Base-by-base conservation (phyloP, 345 rosid species). In the Linum usitatissimum region DNA sequence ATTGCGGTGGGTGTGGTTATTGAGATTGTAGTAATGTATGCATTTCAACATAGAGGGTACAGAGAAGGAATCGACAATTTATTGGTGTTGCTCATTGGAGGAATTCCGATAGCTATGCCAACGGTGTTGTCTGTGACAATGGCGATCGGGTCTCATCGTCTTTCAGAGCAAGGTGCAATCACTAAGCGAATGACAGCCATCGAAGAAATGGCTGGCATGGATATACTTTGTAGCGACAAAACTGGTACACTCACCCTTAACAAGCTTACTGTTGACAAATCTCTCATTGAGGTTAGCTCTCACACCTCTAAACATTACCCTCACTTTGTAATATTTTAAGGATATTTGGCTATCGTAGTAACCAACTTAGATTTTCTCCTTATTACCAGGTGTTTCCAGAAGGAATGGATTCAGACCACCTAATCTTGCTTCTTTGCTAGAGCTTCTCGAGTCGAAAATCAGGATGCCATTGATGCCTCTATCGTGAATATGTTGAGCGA, bases 141-240 rank as follows among this genome's bases (percentile, higher is more conserved):
- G 59, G 59, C 59, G 0, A 55, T 55, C 14, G 59, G 59, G 14
- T 55, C 59, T 55, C 59, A 55, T 9, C 59, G 59, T 5, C 59
- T 55, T 10, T 55, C 59, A 12, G 30, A 55, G 30, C 59, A 55
- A 28, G 59, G 59, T 6, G 59, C 59, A 5, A 55, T 55, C 59
- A 55, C 59, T 28, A 55, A 55, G 59, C 6, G 59, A 28, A 55
- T 55, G 59, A 55, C 59, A 5, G 59, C 59, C 59, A 55, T 55
- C 18, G 59, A 55, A 28, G 59, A 55, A 18, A 55, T 55, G 59
- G 59, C 59, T 55, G 59, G 59, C 23, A 55, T 55, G 59, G 59
- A 55, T 19, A 28, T 55, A 55, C 30, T 55, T 3, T 55, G 59
- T 13, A 55, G 59, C 18, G 59, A 55, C 30, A 55, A 55, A 28